Percentiles rank a stretch among this genome's conserved stretches.
phyloP scores from a whole-genome alignment of 2,329 filamentous ascomycete species.

The Ascosphaera aggregata region DNA sequence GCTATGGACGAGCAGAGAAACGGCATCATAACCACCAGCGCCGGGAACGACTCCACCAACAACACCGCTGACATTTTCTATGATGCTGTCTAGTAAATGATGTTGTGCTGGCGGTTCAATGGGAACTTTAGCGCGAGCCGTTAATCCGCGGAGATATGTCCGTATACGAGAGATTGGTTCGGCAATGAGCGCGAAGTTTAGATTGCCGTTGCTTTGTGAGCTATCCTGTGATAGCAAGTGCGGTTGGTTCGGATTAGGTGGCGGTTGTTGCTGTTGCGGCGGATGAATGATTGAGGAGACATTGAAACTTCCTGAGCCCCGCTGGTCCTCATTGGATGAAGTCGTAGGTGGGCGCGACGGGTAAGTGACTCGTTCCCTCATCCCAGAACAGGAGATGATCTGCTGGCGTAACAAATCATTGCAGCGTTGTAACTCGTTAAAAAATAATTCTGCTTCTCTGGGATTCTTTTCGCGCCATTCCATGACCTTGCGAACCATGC shows the following conservation, averaged over 20 bases:
- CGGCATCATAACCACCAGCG: constrained; percentile 80
- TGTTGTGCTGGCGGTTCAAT: constrained; percentile 82
- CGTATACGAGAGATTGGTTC: constrained; percentile 28
- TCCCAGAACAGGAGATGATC: constrained; percentile 27
- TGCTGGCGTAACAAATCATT: constrained; percentile 49
- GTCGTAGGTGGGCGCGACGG: not conserved
- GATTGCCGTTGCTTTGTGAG: constrained; percentile 11
- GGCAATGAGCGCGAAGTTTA: constrained; percentile 29
- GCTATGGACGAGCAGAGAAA: constrained; percentile 58
- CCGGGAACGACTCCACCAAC: constrained; percentile 83
- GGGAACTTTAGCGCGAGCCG: constrained; percentile 47
- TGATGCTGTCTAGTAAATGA: constrained; percentile 53
- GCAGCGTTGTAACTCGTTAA: constrained; percentile 47
- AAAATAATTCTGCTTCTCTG: constrained; percentile 43
- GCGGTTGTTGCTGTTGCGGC: not conserved
- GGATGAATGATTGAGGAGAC: not conserved
- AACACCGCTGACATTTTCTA: constrained; percentile 43
- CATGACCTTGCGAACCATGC: constrained; percentile 87
- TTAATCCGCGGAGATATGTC: constrained; percentile 51
- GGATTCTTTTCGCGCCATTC: constrained; percentile 49
- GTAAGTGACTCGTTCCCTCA: not conserved
- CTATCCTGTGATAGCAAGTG: not conserved
- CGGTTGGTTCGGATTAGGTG: not conserved
- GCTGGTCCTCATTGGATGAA: not conserved
- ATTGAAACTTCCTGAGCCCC: not conserved